Percentiles rank a stretch among this genome's conserved stretches.
phyloP scores from a whole-genome alignment of 2,329 filamentous ascomycete genomes.

The Neonectria sp. region DNA sequence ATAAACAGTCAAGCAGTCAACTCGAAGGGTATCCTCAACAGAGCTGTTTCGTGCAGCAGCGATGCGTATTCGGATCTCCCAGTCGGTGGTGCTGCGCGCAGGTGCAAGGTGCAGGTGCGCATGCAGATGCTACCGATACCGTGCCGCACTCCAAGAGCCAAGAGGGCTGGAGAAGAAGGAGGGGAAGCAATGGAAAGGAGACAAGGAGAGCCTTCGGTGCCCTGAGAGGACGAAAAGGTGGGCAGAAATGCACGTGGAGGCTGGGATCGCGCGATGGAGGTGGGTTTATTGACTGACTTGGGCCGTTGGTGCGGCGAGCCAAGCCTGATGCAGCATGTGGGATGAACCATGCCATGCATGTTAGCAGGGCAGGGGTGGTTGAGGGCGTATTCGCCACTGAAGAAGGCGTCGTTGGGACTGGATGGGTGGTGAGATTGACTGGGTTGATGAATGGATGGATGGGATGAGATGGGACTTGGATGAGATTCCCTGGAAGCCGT shows the following conservation, averaged over 20 bases:
- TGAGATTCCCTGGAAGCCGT: constrained; percentile 5
- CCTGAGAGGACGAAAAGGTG: constrained; percentile 15
- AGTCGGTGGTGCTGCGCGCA: not conserved
- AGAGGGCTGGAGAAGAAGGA: constrained; percentile 15
- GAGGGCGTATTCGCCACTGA: constrained; percentile 29
- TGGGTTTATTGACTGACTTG: constrained; percentile 30
- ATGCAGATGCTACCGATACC: constrained; percentile 15
- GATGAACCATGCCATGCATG: constrained; percentile 36
- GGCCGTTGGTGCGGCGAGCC: constrained; percentile 39
- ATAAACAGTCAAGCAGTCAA: not conserved
- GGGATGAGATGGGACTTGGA: constrained; percentile 3
- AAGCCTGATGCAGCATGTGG: constrained; percentile 44
- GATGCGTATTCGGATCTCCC: constrained; percentile 15
- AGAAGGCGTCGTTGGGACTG: constrained; percentile 12
- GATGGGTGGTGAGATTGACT: constrained; percentile 1
- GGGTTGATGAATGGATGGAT: too few relatives aligned
- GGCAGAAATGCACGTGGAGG: constrained; percentile 33
- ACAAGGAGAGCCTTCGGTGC: constrained; percentile 13
- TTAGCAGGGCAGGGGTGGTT: constrained; percentile 19
- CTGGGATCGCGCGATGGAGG: constrained; percentile 40
- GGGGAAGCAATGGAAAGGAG: constrained; percentile 11
- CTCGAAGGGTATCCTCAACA: not conserved
- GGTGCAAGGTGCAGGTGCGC: not conserved
- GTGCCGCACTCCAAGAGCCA: constrained; percentile 7
- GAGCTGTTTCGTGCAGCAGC: not conserved